Conservation (phyloP, 2,329 filamentous ascomycete species). For the Penicillium verrucosum region DNA sequence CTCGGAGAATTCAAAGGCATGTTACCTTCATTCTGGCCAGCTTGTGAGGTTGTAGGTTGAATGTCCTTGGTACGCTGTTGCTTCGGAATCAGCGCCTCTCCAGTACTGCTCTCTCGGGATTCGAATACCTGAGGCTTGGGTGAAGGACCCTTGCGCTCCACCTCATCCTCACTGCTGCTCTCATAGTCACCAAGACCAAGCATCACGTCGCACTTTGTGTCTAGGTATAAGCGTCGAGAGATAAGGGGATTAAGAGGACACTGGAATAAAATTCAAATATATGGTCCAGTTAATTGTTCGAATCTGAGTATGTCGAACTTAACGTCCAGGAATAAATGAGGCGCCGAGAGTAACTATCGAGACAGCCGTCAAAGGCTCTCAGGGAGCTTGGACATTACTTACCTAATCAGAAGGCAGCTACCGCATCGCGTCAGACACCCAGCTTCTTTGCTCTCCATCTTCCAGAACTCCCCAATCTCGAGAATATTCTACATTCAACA, state of each 20-base stretch:
- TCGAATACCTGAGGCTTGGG: slow-evolving; percentile 23
- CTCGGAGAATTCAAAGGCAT: background rate
- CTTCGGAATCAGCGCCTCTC: background rate
- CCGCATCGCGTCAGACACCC: slow-evolving; percentile 36
- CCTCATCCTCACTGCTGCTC: slow-evolving; percentile 47
- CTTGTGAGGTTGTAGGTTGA: background rate
- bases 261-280: background rate
- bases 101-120: background rate
- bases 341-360: background rate
- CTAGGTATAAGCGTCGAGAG: background rate
- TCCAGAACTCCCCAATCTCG: slow-evolving; percentile 8
- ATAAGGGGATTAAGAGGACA: background rate
- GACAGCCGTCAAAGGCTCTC: background rate
- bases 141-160: slow-evolving; percentile 16
- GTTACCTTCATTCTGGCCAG: slow-evolving; percentile 8
- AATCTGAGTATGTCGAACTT: background rate
- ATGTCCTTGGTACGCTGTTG: slow-evolving; percentile 2
- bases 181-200: slow-evolving; percentile 44
- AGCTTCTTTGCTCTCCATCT: slow-evolving; percentile 16
- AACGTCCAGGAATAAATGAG: background rate
- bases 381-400: slow-evolving; percentile 21
- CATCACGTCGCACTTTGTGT: slow-evolving; percentile 27
- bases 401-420: slow-evolving; percentile 41
- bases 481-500: slow-evolving; percentile 3
- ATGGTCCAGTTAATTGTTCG: background rate